These are phyloP conservation scores for Beauveria sp. DNA, from an alignment of 2,329 filamentous ascomycete species.

Conservation along the genomic window DNA sequence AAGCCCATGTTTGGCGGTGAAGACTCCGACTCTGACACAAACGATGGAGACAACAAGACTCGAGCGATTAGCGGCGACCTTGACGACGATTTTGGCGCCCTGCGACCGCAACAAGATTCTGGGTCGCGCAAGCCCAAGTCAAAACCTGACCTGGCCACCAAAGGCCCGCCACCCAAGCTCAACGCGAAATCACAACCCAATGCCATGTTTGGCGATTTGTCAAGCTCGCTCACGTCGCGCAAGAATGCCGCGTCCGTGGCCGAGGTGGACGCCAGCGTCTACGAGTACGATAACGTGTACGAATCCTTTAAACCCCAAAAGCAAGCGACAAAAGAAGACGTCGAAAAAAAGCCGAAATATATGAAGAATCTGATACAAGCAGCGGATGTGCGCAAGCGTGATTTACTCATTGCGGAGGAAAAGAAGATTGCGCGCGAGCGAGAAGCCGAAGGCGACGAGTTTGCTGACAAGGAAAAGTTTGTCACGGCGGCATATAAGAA, in stretches of 20 bases:
- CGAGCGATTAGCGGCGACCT: conserved; percentile 59
- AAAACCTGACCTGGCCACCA: conserved; percentile 26
- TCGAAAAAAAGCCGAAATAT: conserved; percentile 65
- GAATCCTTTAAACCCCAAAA: conserved; percentile 65
- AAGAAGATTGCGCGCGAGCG: conserved; percentile 71
- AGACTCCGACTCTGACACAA: conserved; percentile 41
- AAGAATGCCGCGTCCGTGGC: conserved; percentile 58
- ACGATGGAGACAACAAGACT: conserved; percentile 30
- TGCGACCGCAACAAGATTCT: conserved; percentile 9
- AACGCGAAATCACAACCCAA: conserved; percentile 34
- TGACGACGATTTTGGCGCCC: conserved; percentile 31
- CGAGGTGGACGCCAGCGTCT: conserved; percentile 64
- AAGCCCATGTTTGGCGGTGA: conserved; percentile 54
- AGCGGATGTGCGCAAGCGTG: conserved; percentile 69
- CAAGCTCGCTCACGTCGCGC: conserved; percentile 54
- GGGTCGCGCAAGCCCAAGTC: conserved; percentile 23
- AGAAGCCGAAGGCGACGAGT: conserved; percentile 74
- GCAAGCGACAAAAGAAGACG: conserved; percentile 44
- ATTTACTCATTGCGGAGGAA: conserved; percentile 70
- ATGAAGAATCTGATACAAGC: conserved; percentile 67
- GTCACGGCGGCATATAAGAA: conserved; percentile 77
- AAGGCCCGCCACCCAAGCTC: conserved; percentile 34
- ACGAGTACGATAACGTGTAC: conserved; percentile 80
- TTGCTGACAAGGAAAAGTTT: conserved; percentile 76
- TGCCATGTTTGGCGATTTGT: conserved; percentile 56